Percentiles rank a stretch among this genome's conserved stretches.
Evolutionary conservation across 75 land plant species (phyloP).

Genomic region (Ceratopteris richardii): DNA sequence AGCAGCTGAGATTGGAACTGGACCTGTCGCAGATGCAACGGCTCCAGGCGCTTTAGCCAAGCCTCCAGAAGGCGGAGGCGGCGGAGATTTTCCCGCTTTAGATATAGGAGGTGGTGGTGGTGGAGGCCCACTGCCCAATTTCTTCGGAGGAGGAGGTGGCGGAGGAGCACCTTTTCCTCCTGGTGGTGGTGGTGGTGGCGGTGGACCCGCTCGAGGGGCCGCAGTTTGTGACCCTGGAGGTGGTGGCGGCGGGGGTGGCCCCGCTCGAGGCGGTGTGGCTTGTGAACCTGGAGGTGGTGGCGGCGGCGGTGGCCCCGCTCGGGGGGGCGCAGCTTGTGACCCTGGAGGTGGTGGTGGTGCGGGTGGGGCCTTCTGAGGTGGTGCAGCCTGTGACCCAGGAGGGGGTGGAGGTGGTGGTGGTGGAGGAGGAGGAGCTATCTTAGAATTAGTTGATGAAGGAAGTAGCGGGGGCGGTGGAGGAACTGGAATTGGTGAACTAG

Average conservation of each 20-base stretch:
- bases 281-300: slow-evolving; percentile 30
- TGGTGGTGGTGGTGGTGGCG: slow-evolving; percentile 29
- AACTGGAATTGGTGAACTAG: too few species aligned
- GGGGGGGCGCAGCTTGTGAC: slow-evolving; percentile 10
- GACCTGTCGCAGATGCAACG: too few species aligned
- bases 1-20: slow-evolving; percentile 14
- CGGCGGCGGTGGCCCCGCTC: slow-evolving; percentile 21
- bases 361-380: slow-evolving; percentile 16
- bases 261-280: too few species aligned
- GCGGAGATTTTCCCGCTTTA: slow-evolving; percentile 8
- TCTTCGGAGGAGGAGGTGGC: slow-evolving; percentile 54
- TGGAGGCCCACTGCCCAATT: slow-evolving; percentile 37
- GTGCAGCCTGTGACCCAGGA: slow-evolving; percentile 24
- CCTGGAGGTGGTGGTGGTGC: slow-evolving; percentile 25
- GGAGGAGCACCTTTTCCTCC: slow-evolving; percentile 27
- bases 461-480: too few species aligned
- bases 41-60: too few species aligned
- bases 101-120: slow-evolving; percentile 15
- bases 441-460: too few species aligned
- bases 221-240: too few species aligned
- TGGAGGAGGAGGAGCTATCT: slow-evolving; percentile 19
- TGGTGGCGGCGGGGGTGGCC: too few species aligned
- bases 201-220: too few species aligned
- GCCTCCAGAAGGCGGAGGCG: slow-evolving; percentile 17
- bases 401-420: slow-evolving; percentile 34